Evolutionary conservation across 768 basidiomycete genomes (phyloP).

Genomic region (Coprinellus micaceus): DNA sequence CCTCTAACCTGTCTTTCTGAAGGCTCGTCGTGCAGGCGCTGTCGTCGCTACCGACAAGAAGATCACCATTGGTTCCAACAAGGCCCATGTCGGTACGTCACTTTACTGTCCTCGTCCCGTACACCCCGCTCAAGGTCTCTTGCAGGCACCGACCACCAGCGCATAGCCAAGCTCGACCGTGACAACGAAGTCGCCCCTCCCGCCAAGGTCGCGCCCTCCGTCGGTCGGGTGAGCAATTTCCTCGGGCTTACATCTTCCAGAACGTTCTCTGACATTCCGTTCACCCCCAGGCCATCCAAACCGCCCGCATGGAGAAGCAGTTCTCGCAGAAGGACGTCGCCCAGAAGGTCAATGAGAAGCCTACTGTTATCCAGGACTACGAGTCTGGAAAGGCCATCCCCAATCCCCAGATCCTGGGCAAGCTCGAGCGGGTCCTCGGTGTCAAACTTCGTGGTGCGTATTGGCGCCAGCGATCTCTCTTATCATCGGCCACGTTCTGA

Average conservation of each 20-base stretch:
- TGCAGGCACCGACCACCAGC: conserved; percentile 87
- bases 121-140: background rate
- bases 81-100: conserved; percentile 64
- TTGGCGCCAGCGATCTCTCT: background rate
- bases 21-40: conserved; percentile 76
- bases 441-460: conserved; percentile 85
- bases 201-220: conserved; percentile 65
- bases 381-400: conserved; percentile 87
- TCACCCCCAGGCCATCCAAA: conserved; percentile 79
- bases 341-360: conserved; percentile 91
- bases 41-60: conserved; percentile 86
- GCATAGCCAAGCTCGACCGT: conserved; percentile 89
- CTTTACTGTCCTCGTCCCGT: background rate
- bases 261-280: conserved; percentile 6
- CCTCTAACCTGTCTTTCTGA: conserved; percentile 12
- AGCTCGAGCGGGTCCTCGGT: conserved; percentile 81
- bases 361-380: conserved; percentile 82
- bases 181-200: conserved; percentile 96
- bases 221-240: conserved; percentile 58
- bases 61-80: conserved; percentile 63
- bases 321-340: conserved; percentile 91
- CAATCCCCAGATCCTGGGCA: conserved; percentile 78
- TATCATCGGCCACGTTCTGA: conserved; percentile 8
- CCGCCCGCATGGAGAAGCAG: conserved; percentile 71
- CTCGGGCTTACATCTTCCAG: conserved; percentile 1